Evolutionary conservation across 2,329 filamentous ascomycete genomes (phyloP), one percentile per base, ranked within the genome.

Genomic region (Talaromyces sp.): DNA sequence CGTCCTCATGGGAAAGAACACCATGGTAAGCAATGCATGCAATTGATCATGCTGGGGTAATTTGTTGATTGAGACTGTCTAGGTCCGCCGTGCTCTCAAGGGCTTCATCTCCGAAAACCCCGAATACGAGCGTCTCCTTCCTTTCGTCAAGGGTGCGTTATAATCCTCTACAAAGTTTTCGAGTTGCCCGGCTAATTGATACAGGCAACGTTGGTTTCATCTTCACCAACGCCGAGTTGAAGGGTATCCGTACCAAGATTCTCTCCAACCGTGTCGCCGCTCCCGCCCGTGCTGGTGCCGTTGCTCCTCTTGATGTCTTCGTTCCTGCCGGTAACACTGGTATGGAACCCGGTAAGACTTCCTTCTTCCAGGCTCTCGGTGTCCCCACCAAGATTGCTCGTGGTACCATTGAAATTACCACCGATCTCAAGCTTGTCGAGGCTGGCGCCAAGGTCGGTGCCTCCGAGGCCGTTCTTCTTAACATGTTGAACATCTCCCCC

Each of bases 281-380:
- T 72, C 95, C 95, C 72, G 95, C 95, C 75, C 93, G 95, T 92
- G 94, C 95, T 77, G 96, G 96, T 90, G 95, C 96, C 78, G 78
- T 99, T 75, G 96, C 95, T 74, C 95, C 96, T 73, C 83, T 80
- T 78, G 96, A 99, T 83, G 95, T 99, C 81, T 99, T 85, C 86
- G 82, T 99, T 74, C 95, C 95, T 73, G 95, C 93, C 75, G 95
- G 95, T 84, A 99, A 99, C 91, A 99, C 95, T 78, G 95, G 95
- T 86, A 99, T 99, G 95, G 95, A 99, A 84, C 96, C 95, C 81
- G 96, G 96, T 84, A 99, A 99, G 91, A 99, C 95, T 79, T 98
- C 95, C 81, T 99, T 99, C 93, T 99, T 99, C 93, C 95, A 99
- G 90, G 95, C 95, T 78, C 95, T 99, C 84, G 94, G 94, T 92